Base-by-base conservation (phyloP, 192 early-diverging fungal species). In the Podochytrium sp. region DNA sequence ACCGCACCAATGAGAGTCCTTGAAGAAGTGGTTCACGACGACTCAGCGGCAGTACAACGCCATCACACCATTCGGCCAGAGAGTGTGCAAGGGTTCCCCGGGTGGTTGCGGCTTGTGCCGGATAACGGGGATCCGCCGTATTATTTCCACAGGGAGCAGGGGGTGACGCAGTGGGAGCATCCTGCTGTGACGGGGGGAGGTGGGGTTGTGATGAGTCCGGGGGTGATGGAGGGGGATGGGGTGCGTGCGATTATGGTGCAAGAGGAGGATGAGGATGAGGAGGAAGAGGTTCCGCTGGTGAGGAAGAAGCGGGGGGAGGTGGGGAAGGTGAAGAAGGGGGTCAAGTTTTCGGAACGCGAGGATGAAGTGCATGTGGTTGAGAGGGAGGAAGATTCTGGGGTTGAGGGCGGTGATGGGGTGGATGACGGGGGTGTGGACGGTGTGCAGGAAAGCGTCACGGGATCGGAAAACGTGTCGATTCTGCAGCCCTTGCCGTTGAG, bases 261-360 rank as follows among this genome's bases (percentile, higher is more conserved):
- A n/a, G 52, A 60, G 18, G 39, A 37, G 3, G 56, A 71, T 71
- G 57, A 60, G 18, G 55, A 71, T 29, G 69, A 71, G 23, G 69
- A 71, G 7, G 69, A 71, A 14, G 69, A 71, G 42, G 42, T 71
- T 25, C 69, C 69, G 29, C 57, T 47, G 43, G 43, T 0, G 43
- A 47, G 12, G 43, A 20, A 47, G 0, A 20, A 47, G n/a, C 10
- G 0, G 43, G 10, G 43, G 43, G n/a, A 47, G n/a, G n/a, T 47
- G 43, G 10, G 43, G 43, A 47, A 20, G 10, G n/a, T 47, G 43
- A 47, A 47, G 0, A 47, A 16, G 43, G 43, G n/a, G 10, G 10
- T 47, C 12, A 16, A 10, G 43, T 47, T 47, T 47, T 10, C 43
- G 43, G n/a, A 16, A 20, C n/a, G 0, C 43, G 12, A 47, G 43